Percentiles rank a stretch among this genome's conserved stretches.
Evolutionary conservation across 164 flowering plant genomes (phyloP).

Genomic region (Vitis labrusca): DNA sequence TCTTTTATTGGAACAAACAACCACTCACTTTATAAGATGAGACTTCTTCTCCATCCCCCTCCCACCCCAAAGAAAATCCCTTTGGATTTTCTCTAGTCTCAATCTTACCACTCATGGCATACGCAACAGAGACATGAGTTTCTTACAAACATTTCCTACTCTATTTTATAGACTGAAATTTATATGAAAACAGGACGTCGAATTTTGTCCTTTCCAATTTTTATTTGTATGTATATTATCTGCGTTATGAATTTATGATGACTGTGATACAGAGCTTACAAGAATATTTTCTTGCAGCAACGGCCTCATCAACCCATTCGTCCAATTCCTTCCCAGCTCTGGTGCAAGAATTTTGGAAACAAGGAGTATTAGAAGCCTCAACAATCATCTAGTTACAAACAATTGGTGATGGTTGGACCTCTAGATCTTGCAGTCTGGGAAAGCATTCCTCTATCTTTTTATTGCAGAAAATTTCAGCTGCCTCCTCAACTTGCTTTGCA

Average conservation of each 20-base stretch:
- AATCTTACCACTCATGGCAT: no score
- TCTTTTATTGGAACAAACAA: no score
- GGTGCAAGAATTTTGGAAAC: constrained; percentile 96
- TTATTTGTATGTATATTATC: no score
- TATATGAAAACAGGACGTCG: no score
- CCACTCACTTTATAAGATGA: no score
- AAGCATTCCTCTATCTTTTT: neutral
- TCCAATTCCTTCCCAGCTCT: constrained; percentile 90
- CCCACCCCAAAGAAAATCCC: no score
- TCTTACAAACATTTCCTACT: no score
- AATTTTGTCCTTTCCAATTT: no score
- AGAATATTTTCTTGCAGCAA: constrained; percentile 60
- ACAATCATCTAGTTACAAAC: neutral
- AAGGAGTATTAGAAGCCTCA: constrained; percentile 55
- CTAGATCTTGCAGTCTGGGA: constrained; percentile 2
- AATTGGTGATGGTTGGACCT: neutral
- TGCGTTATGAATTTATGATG: neutral
- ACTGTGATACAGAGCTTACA: constrained; percentile 6
- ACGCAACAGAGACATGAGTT: no score
- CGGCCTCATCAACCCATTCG: constrained; percentile 88
- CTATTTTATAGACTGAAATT: no score
- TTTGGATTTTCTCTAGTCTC: no score
- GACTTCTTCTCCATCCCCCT: no score
- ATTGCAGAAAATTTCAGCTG: constrained; percentile 4
- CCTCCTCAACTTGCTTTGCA: neutral